Percentiles rank a stretch among this genome's conserved stretches.
Conservation (phyloP, 345 rosid species). For the Hypericum perforatum region DNA sequence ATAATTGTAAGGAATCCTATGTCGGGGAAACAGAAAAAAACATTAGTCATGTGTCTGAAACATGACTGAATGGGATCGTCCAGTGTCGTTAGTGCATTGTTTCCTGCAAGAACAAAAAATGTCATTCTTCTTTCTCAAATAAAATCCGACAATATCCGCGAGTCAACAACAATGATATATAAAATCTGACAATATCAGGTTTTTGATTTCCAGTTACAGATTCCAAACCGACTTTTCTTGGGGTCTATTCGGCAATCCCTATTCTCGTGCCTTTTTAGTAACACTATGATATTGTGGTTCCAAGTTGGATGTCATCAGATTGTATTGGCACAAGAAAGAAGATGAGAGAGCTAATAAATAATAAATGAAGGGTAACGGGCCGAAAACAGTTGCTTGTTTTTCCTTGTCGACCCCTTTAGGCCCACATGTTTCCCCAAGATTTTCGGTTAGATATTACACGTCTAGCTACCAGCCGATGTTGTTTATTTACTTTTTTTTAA, state of each 20-base stretch:
- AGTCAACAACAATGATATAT: no score
- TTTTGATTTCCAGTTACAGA: no score
- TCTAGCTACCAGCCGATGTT: neutral
- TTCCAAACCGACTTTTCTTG: constrained; percentile 37
- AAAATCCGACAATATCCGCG: no score
- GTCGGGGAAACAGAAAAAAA: no score
- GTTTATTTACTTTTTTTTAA: neutral
- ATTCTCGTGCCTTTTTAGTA: constrained; percentile 25
- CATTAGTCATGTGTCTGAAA: no score
- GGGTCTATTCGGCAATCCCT: constrained; percentile 37
- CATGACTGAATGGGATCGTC: no score
- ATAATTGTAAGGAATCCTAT: no score
- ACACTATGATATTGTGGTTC: constrained; percentile 12
- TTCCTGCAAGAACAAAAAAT: no score
- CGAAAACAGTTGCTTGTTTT: constrained; percentile 22
- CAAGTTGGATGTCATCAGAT: constrained; percentile 22
- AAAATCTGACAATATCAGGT: no score
- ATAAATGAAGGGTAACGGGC: constrained; percentile 36
- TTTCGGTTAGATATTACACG: constrained; percentile 6
- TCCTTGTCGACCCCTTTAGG: constrained; percentile 21
- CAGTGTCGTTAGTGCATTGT: no score
- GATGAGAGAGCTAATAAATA: no score
- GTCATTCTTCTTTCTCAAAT: no score
- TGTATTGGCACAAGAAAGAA: constrained; percentile 26
- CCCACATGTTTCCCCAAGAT: constrained; percentile 13